phyloP scores from a whole-genome alignment of 805 yeast species.

The Ogataea chonburiensis region DNA sequence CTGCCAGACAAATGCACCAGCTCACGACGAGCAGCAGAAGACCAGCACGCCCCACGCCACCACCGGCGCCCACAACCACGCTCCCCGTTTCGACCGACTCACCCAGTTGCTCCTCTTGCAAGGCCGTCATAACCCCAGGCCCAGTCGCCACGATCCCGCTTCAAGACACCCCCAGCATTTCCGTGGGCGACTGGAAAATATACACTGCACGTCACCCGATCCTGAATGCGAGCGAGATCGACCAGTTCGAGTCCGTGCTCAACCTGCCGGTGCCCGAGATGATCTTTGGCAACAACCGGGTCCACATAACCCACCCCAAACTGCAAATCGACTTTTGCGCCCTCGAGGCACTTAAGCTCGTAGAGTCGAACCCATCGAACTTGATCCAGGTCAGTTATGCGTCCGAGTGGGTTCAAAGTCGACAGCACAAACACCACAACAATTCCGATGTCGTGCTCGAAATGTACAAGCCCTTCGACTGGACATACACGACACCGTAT shows the following conservation, averaged over 20 bases:
- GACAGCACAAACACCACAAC: constrained; percentile 35
- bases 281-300: constrained; percentile 86
- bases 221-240: constrained; percentile 70
- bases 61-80: constrained; percentile 4
- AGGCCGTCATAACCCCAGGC: constrained; percentile 73
- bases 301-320: constrained; percentile 39
- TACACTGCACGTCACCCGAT: constrained; percentile 75
- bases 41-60: constrained; percentile 17
- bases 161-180: constrained; percentile 65
- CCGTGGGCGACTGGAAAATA: constrained; percentile 73
- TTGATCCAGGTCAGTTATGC: constrained; percentile 79
- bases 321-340: constrained; percentile 66
- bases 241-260: constrained; percentile 56
- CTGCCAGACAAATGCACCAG: constrained; percentile 63
- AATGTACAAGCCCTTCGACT: constrained; percentile 82
- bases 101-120: constrained; percentile 58
- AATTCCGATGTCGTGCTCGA: constrained; percentile 44
- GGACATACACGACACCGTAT: constrained; percentile 90
- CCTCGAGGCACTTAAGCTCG: constrained; percentile 66
- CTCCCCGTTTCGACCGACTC: constrained; percentile 19
- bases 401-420: constrained; percentile 66
- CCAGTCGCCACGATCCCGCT: constrained; percentile 67
- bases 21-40: constrained; percentile 46
- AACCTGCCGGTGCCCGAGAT: constrained; percentile 92
- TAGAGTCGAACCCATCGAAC: constrained; percentile 43